A percentile compares a stretch with the other conserved stretches of the same genome.
phyloP scores from a whole-genome alignment of 2,329 filamentous ascomycete species.

The Microdochium nivale region DNA sequence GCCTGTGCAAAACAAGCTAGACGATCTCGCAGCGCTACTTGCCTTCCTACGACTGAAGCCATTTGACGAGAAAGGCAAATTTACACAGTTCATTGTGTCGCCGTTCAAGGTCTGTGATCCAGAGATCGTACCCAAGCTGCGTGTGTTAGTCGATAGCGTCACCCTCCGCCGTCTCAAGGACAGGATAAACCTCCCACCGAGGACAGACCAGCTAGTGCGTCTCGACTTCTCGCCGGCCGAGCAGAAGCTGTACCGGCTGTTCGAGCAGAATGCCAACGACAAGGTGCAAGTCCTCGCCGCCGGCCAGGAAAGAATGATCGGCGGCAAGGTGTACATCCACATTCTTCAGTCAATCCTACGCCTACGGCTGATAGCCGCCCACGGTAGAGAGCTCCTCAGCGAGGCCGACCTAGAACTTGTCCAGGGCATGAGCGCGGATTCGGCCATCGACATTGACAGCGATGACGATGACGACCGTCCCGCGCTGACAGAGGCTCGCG shows the following conservation, averaged over 20 bases:
- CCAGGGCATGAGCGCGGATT: slow-evolving; percentile 72
- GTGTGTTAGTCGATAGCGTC: slow-evolving; percentile 87
- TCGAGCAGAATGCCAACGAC: slow-evolving; percentile 71
- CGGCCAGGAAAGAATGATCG: slow-evolving; percentile 55
- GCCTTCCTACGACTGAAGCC: slow-evolving; percentile 78
- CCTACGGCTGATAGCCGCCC: slow-evolving; percentile 82
- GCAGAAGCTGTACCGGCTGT: slow-evolving; percentile 70
- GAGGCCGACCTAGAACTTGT: slow-evolving; percentile 74
- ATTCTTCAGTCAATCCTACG: slow-evolving; percentile 87
- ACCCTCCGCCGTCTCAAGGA: slow-evolving; percentile 88
- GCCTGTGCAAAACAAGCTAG: slow-evolving; percentile 86
- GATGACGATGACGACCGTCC: slow-evolving; percentile 54
- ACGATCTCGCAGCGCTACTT: slow-evolving; percentile 80
- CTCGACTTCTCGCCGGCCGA: slow-evolving; percentile 73
- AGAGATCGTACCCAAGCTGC: slow-evolving; percentile 74
- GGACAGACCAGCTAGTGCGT: slow-evolving; percentile 62
- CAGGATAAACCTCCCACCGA: slow-evolving; percentile 71
- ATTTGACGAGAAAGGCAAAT: slow-evolving; percentile 71
- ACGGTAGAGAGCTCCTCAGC: slow-evolving; percentile 84
- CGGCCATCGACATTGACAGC: slow-evolving; percentile 83
- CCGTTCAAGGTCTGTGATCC: slow-evolving; percentile 85
- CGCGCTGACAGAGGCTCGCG: slow-evolving; percentile 58
- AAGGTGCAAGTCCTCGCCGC: slow-evolving; percentile 68
- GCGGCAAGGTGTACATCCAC: slow-evolving; percentile 85
- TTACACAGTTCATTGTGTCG: slow-evolving; percentile 69